These are phyloP conservation scores for Moesziomyces sp. DNA, from an alignment of 1,284 basidiomycete species.

Conservation along the genomic window DNA sequence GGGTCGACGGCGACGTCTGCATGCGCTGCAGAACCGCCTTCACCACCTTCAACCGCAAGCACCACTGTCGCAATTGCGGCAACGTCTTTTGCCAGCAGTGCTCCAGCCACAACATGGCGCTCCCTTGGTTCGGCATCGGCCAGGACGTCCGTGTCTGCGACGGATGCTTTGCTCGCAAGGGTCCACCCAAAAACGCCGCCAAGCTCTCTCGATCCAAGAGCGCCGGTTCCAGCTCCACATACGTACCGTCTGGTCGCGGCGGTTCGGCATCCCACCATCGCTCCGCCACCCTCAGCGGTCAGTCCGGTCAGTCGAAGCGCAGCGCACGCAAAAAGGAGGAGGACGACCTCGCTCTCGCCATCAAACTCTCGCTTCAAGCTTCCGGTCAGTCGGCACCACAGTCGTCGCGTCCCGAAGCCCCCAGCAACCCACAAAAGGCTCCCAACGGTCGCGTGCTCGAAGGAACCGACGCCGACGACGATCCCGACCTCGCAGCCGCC, in stretches of 20 bases:
- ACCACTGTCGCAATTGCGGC: conserved; percentile 98
- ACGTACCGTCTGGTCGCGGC: conserved; percentile 49
- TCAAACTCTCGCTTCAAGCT: conserved; percentile 81
- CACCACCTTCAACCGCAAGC: conserved; percentile 95
- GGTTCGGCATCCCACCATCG: conserved; percentile 60
- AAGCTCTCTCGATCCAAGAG: conserved; percentile 51
- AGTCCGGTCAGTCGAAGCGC: conserved; percentile 51
- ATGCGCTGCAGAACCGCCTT: conserved; percentile 91
- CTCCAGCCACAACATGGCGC: conserved; percentile 82
- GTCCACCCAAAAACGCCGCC: conserved; percentile 50
- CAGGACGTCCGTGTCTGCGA: conserved; percentile 96
- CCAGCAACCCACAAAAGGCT: conserved; percentile 68
- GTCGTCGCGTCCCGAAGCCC: conserved; percentile 74
- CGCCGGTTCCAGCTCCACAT: conserved; percentile 26
- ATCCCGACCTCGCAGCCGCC: conserved; percentile 90
- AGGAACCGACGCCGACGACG: conserved; percentile 80
- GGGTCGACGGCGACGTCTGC: conserved; percentile 95
- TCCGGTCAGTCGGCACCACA: conserved; percentile 23
- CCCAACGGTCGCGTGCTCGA: conserved; percentile 60
- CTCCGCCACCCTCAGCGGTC: conserved; percentile 58
- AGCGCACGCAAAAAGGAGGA: conserved; percentile 74
- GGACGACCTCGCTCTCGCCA: conserved; percentile 90
- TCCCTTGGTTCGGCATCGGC: conserved; percentile 93
- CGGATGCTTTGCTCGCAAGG: conserved; percentile 72
- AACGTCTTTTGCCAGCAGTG: conserved; percentile 95